Conservation (phyloP, 139 green algal species). For the Chlorella vulgaris region DNA sequence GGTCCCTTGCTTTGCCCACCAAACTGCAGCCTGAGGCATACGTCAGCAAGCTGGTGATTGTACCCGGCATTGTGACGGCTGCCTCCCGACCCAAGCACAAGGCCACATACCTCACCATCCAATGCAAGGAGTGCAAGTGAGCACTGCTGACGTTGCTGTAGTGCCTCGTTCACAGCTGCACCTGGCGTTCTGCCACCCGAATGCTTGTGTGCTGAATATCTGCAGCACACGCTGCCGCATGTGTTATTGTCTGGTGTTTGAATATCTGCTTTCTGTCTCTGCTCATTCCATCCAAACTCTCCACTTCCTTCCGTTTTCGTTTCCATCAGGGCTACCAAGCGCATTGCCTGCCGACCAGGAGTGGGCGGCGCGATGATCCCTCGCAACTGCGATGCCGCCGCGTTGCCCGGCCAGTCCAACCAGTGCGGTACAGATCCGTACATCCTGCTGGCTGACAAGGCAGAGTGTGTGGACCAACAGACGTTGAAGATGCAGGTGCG, state of each 20-base stretch:
- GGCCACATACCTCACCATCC: constrained; percentile 87
- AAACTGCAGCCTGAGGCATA: constrained; percentile 75
- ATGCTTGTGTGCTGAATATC: no score
- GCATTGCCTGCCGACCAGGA: constrained; percentile 79
- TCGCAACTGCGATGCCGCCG: constrained; percentile 63
- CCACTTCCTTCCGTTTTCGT: no score
- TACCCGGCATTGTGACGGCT: constrained; percentile 96
- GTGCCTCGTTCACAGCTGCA: no score
- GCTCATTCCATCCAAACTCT: no score
- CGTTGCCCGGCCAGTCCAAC: constrained; percentile 27
- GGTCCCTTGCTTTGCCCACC: no score
- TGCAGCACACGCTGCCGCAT: not conserved
- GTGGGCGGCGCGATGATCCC: constrained; percentile 83
- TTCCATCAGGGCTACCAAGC: constrained; percentile 59
- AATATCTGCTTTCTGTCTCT: no score
- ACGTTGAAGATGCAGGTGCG: constrained; percentile 90
- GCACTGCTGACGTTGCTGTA: no score
- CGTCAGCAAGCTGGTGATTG: constrained; percentile 92
- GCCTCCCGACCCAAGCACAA: constrained; percentile 93
- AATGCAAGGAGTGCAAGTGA: constrained; percentile 87
- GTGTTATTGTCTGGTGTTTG: not conserved
- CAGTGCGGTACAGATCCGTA: constrained; percentile 86
- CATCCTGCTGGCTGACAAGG: constrained; percentile 78
- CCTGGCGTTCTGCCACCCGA: no score
- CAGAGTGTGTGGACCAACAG: constrained; percentile 95